Conservation (phyloP, 2,329 filamentous ascomycete species). For the Apiospora koreana region DNA sequence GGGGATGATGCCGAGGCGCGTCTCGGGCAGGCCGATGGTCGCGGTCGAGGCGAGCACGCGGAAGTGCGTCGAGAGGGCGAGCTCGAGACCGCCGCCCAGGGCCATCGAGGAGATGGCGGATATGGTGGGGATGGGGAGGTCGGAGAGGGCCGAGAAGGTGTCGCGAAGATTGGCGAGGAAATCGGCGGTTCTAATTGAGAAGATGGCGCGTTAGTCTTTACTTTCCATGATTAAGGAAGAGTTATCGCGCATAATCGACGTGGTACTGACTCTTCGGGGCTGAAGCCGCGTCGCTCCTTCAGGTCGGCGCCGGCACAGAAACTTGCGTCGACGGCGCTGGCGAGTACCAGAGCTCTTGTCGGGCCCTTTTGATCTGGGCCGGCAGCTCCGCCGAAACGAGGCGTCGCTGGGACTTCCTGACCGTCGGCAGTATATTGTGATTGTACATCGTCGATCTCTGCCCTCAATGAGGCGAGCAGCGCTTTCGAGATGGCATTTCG, state of each 20-base stretch:
- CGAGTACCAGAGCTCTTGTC: slow-evolving; percentile 80
- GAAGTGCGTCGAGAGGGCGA: slow-evolving; percentile 86
- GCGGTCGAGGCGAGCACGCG: slow-evolving; percentile 83
- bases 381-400: slow-evolving; percentile 46
- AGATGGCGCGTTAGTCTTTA: slow-evolving; percentile 9
- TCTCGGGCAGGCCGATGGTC: slow-evolving; percentile 83
- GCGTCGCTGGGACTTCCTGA: slow-evolving; percentile 46
- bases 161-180: slow-evolving; percentile 78
- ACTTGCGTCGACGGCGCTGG: slow-evolving; percentile 79
- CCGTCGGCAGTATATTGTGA: slow-evolving; percentile 58
- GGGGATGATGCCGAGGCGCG: slow-evolving; percentile 88
- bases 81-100: slow-evolving; percentile 89
- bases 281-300: slow-evolving; percentile 82
- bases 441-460: slow-evolving; percentile 73
- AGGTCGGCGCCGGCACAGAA: slow-evolving; percentile 96
- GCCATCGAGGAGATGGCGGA: slow-evolving; percentile 83
- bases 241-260: background rate
- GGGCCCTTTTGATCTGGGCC: slow-evolving; percentile 49
- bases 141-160: slow-evolving; percentile 73
- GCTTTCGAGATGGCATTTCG: slow-evolving; percentile 89
- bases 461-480: slow-evolving; percentile 70
- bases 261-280: slow-evolving; percentile 68
- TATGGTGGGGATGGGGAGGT: slow-evolving; percentile 86
- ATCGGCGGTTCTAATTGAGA: slow-evolving; percentile 64
- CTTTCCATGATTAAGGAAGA: slow-evolving; percentile 15